Evolutionary conservation across 768 basidiomycete species (phyloP), one percentile per base, ranked within the genome.

Genomic region (Calocera viscosa): DNA sequence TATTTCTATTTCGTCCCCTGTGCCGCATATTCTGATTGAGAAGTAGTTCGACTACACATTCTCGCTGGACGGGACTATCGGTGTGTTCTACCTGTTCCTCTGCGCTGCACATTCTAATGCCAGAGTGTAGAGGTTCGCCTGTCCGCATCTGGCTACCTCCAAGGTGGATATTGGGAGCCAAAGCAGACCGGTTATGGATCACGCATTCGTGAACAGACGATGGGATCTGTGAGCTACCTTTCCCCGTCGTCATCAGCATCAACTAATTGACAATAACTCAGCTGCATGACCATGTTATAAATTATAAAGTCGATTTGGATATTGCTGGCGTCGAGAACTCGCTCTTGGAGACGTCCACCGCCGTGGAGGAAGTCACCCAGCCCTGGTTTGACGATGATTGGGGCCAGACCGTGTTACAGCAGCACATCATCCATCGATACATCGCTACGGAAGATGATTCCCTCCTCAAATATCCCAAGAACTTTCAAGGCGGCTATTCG

Each of bases 81-180:
- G n/a, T n/a, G n/a, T n/a, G n/a, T n/a, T n/a, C n/a, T n/a, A n/a
- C n/a, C n/a, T n/a, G n/a, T n/a, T n/a, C n/a, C n/a, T n/a, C n/a
- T n/a, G n/a, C n/a, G n/a, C n/a, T n/a, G n/a, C n/a, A n/a, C n/a
- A n/a, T n/a, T n/a, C n/a, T n/a, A n/a, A n/a, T n/a, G n/a, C n/a
- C n/a, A n/a, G n/a, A n/a, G n/a, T n/a, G n/a, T 88, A 26, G 86
- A 88, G 75, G 83, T 86, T n/a, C 79, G 83, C 1, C 34, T 86
- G 19, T 86, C 85, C 8, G 86, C 86, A 0, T 86, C 85, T 2
- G 86, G 86, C 1, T 88, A 88, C 72, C 76, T 87, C 65, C 86
- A 87, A 75, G 85, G 83, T 49, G 84, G 82, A 14, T 84, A 79
- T 72, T 86, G 83, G 81, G 80, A 82, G 35, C 68, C 76, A 0